Evolutionary conservation across 768 basidiomycete species (phyloP), one percentile per base, ranked within the genome.

Genomic region (Dentipellis fragilis): DNA sequence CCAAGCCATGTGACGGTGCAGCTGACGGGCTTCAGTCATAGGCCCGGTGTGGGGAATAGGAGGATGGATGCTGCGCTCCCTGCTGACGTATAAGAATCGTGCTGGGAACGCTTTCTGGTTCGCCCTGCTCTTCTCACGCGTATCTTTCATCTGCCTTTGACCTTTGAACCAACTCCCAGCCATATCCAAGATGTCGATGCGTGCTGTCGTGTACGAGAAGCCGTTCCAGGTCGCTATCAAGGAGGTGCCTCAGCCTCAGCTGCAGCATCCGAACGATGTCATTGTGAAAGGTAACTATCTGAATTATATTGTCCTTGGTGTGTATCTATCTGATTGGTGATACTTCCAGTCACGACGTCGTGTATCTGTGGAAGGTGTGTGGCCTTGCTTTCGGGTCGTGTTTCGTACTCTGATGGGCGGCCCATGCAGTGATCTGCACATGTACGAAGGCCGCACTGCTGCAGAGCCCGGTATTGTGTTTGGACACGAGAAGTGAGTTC

Each of bases 401-500:
- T 29, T 6, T 29, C 29, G 6, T 6, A 29, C 3, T 3, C 29
- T 35, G 39, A 35, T 22, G 23, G n/a, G 19, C 38, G 14, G 35
- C 39, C 17, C 5, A 9, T 37, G 1, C 56, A 78, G 77, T 50
- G 78, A 80, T 57, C 61, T 80, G 54, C 78, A 80, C 59, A 79
- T 80, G 78, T 80, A 80, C 60, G 77, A 80, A 66, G 78, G 78
- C 12, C 76, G 78, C 54, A 79, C 78, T 2, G 75, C 70, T 10
- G 78, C 78, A 1, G 57, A 77, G 58, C 54, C 75, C 34, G 77
- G 77, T 3, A 77, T 79, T 21, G 71, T 79, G 10, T 80, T 80
- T 54, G 78, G 78, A 10, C 78, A 79, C 62, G 78, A 80, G 62
- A 80, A 80, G 77, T 77, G 61, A 21, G 67, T 58, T 8, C n/a